Evolutionary conservation across 495 filamentous ascomycete species (phyloP).

Genomic region (Aspergillus mulundensis): DNA sequence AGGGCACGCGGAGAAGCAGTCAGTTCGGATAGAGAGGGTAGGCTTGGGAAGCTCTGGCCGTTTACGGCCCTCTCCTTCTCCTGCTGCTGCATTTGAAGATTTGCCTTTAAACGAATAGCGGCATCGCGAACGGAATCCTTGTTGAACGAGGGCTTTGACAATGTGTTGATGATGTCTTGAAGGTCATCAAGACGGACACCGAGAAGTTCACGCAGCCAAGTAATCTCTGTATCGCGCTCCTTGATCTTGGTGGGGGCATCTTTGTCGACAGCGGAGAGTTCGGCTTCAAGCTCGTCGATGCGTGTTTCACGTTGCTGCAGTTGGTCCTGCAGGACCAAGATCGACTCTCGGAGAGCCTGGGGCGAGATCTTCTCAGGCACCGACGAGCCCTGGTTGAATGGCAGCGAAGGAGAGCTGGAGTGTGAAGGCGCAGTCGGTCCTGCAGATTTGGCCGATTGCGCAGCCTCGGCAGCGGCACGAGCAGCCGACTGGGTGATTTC

Average conservation of each 20-base stretch:
- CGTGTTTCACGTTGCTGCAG: slow-evolving; percentile 85
- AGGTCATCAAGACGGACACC: slow-evolving; percentile 87
- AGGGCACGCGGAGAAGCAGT: slow-evolving; percentile 75
- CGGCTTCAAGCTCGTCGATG: slow-evolving; percentile 81
- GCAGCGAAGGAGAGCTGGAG: slow-evolving; percentile 42
- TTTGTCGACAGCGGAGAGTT: slow-evolving; percentile 60
- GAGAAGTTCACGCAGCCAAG: slow-evolving; percentile 89
- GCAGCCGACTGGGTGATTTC: slow-evolving; percentile 89
- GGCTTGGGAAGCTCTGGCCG: slow-evolving; percentile 45
- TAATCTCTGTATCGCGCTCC: slow-evolving; percentile 89
- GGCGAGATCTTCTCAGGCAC: slow-evolving; percentile 83
- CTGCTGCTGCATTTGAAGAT: slow-evolving; percentile 95
- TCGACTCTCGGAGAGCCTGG: slow-evolving; percentile 91
- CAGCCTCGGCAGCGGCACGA: slow-evolving; percentile 76
- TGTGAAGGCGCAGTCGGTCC: slow-evolving; percentile 31
- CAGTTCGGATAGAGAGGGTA: slow-evolving; percentile 57
- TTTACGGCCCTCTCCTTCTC: slow-evolving; percentile 70
- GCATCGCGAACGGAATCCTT: slow-evolving; percentile 75
- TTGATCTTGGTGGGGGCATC: slow-evolving; percentile 77
- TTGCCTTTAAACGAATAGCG: slow-evolving; percentile 87
- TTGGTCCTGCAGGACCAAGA: slow-evolving; percentile 92
- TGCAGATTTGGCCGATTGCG: slow-evolving; percentile 58
- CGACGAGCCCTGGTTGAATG: slow-evolving; percentile 43
- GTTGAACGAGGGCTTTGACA: slow-evolving; percentile 71
- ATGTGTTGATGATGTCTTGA: slow-evolving; percentile 79